phyloP scores from a whole-genome alignment of 2,329 filamentous ascomycete genomes.

The Fusarium sp. region DNA sequence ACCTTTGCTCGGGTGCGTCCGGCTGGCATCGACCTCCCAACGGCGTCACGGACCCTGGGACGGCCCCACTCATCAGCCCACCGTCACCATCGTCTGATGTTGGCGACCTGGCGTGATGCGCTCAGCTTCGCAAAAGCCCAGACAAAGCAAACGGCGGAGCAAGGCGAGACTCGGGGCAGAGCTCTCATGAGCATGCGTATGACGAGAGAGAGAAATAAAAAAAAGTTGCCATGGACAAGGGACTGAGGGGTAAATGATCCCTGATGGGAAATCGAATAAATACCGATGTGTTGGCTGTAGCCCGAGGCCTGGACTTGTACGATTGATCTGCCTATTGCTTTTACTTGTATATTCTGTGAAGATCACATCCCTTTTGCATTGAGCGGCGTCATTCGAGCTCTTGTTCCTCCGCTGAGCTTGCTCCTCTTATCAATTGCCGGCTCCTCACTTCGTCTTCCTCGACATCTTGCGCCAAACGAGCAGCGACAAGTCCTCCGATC shows the following conservation, averaged over 20 bases:
- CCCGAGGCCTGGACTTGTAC: slow-evolving; percentile 15
- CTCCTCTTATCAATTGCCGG: background rate
- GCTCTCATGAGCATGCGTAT: slow-evolving; percentile 29
- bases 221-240: slow-evolving; percentile 32
- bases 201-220: slow-evolving; percentile 18
- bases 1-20: slow-evolving; percentile 45
- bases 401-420: slow-evolving; percentile 9
- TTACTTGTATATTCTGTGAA: background rate
- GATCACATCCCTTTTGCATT: slow-evolving; percentile 12
- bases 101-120: slow-evolving; percentile 51
- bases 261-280: slow-evolving; percentile 44
- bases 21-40: slow-evolving; percentile 42
- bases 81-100: slow-evolving; percentile 49
- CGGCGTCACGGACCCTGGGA: slow-evolving; percentile 42
- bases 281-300: slow-evolving; percentile 33
- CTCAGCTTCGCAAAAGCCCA: slow-evolving; percentile 35
- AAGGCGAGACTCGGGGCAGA: slow-evolving; percentile 50
- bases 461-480: background rate
- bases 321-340: slow-evolving; percentile 21
- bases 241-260: slow-evolving; percentile 24
- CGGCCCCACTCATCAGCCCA: slow-evolving; percentile 50
- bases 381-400: slow-evolving; percentile 2
- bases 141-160: slow-evolving; percentile 42
- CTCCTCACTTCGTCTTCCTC: background rate
- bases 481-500: background rate